Evolutionary conservation across 495 filamentous ascomycete genomes (phyloP).

Genomic region (Umbilicaria muhlenbergii): DNA sequence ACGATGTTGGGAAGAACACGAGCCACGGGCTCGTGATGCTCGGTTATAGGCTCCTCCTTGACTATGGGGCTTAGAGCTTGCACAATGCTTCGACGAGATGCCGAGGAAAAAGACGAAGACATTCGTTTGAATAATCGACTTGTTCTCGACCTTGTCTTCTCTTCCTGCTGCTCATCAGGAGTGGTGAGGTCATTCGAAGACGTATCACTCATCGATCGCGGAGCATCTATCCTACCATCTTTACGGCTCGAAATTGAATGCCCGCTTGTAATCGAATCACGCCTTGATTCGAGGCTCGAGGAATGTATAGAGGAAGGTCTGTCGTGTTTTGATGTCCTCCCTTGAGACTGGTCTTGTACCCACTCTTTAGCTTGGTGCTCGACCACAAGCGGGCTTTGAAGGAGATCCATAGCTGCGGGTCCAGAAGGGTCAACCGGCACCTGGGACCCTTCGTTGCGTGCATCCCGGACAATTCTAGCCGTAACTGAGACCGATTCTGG

Average conservation of each 20-base stretch:
- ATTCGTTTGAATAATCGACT: constrained; percentile 70
- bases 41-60: constrained; percentile 36
- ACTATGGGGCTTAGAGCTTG: constrained; percentile 39
- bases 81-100: constrained; percentile 42
- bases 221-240: constrained; percentile 20
- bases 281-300: constrained; percentile 9
- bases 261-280: constrained; percentile 21
- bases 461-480: constrained; percentile 57
- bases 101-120: constrained; percentile 47
- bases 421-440: constrained; percentile 27
- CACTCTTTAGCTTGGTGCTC: constrained; percentile 34
- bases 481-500: constrained; percentile 67
- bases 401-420: constrained; percentile 40
- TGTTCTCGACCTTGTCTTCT: constrained; percentile 51
- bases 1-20: constrained; percentile 28
- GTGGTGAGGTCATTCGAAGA: constrained; percentile 14
- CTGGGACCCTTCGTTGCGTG: constrained; percentile 18
- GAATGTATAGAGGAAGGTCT: constrained; percentile 10
- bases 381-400: constrained; percentile 56
- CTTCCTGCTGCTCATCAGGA: constrained; percentile 24
- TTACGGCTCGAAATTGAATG: constrained; percentile 22
- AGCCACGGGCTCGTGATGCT: constrained; percentile 16
- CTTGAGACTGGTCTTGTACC: too few species aligned
- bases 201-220: constrained; percentile 26
- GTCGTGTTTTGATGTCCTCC: constrained; percentile 1